phyloP scores from a whole-genome alignment of 768 basidiomycete species.

The Leccinellum rugosiceps region DNA sequence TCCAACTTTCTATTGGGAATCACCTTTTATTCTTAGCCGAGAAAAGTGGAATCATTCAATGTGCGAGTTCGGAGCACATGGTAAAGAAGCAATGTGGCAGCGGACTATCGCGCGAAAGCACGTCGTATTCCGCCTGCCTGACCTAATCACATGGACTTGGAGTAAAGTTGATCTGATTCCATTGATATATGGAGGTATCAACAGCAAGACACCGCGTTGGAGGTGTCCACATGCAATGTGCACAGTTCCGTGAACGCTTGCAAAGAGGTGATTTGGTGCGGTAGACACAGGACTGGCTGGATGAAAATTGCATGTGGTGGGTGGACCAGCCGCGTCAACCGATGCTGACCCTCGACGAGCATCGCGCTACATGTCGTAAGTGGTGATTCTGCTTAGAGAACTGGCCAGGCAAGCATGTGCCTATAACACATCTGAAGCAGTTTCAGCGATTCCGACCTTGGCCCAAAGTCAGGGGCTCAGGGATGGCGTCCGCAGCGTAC shows the following conservation, averaged over 20 bases:
- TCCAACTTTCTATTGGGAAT: background rate
- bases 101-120: background rate
- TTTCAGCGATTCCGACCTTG: background rate
- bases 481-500: background rate
- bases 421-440: background rate
- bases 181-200: background rate
- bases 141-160: background rate
- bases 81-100: background rate
- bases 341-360: background rate
- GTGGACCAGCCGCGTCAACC: background rate
- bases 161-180: background rate
- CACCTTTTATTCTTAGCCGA: background rate
- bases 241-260: background rate
- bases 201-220: background rate
- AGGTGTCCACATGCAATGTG: background rate
- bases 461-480: background rate
- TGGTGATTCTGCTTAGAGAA: conserved; percentile 5
- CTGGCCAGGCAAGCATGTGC: background rate
- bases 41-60: background rate
- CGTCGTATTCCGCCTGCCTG: background rate
- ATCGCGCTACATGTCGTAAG: conserved; percentile 6
- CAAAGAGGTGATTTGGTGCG: background rate
- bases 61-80: background rate
- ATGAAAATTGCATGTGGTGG: background rate
- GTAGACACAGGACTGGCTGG: background rate